Base-by-base conservation (phyloP, 2,329 filamentous ascomycete species). In the Zymoseptoria ardabiliae region DNA sequence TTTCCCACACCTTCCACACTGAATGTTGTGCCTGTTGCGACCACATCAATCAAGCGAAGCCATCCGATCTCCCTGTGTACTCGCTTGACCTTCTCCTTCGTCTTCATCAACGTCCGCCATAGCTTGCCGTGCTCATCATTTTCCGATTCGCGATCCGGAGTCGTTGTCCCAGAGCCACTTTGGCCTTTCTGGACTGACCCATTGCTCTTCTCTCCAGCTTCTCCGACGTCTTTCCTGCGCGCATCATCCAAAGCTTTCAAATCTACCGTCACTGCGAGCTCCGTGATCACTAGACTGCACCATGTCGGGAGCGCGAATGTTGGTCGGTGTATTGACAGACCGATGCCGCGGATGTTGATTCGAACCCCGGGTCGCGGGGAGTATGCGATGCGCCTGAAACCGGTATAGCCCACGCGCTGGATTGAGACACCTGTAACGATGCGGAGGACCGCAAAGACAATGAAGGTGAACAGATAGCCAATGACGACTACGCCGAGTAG, bases 251-350 rank as follows among this genome's bases (percentile, higher is more conserved):
- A 75, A 53, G 85, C 82, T 61, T 83, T 82, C 52, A 91, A 78
- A 71, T 99, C 90, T 50, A 97, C 74, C 0, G 90, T 95, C 55
- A 99, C 81, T 54, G 86, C 89, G 54, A 97, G 79, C 71, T 97
- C 94, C 69, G 85, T 90, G 61, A 99, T 77, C 8, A 94, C 89
- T 55, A 99, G 81, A 73, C 92, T 97, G 68, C 96, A 79, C 91
- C 93, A 97, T 63, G 95, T 97, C 51, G 94, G 94, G 73, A 97
- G 91, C 53, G 93, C 91, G 75, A 99, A 97, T 5, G 94, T 97
- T 11, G 94, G 94, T 4, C 92, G 86, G 76, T 99, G 94, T 63
- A 97, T 76, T 59, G 90, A 88, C 68, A 99, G 81, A 51, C 94
- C 91, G 56, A 99, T 81, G 55, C 92, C 90, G 55, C 94, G 86